Base-by-base conservation (phyloP, 169 alveolate species). In the Plasmodium sp. region DNA sequence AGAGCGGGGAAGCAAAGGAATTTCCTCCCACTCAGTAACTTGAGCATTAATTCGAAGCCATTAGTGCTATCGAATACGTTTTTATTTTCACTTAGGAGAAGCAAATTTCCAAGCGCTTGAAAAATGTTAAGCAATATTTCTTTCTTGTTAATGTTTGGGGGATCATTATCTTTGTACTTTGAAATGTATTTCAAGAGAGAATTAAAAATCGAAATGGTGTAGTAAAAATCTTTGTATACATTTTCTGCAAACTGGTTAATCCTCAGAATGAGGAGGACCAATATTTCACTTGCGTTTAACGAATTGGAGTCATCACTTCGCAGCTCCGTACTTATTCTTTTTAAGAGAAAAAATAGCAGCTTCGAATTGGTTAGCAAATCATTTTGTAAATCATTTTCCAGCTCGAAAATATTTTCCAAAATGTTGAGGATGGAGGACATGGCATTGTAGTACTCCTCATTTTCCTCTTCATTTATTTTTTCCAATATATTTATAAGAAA, bases 11-110 rank as follows among this genome's bases (percentile, higher is more conserved):
- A 90, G 51, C 94, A 90, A 79, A 90, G 83, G 83, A 90, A 90
- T 90, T 90, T 90, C 36, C 94, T 90, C 82, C 67, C 90, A 90
- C 94, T 90, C 5, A 90, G 67, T 80, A 90, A 90, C 48, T 90
- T 90, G n/a, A 90, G 71, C 94, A 90, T 90, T 80, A 90, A 48
- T 43, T 90, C 94, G 34, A 90, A 74, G 6, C 94, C 94, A 43
- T 41, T 58, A 6, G 94, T 62, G 54, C 83, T 90, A 39, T 79
- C 81, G 73, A 90, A 90, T 16, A 90, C 90, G 12, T 67, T 80
- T 45, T 48, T 90, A 72, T 90, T 90, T 1, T 90, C 84, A 67
- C 82, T 90, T 90, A 80, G 34, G 34, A 90, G 83, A 58, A 90
- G 82, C 51, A 90, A 62, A 79, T 90, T 79, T 41, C 94, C 94